Evolutionary conservation across 768 basidiomycete species (phyloP).

Genomic region (Fomitopsis serialis): DNA sequence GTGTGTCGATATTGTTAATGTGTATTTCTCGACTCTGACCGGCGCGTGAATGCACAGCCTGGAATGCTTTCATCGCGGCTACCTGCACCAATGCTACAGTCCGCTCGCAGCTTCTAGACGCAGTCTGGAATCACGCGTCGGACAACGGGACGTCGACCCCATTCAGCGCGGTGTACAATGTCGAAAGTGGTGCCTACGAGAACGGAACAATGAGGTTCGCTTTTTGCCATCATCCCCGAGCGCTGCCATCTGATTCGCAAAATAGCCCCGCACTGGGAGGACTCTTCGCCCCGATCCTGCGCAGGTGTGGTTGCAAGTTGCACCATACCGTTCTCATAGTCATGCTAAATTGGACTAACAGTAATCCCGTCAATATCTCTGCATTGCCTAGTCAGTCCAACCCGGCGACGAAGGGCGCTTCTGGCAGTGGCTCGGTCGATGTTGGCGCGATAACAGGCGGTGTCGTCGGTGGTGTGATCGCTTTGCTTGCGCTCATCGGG

Average conservation of each 20-base stretch:
- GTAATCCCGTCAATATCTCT: too few species aligned
- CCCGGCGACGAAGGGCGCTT: too few species aligned
- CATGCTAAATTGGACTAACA: too few species aligned
- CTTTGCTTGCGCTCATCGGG: too few species aligned
- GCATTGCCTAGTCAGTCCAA: too few species aligned
- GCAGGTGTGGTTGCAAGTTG: not conserved
- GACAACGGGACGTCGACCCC: not conserved
- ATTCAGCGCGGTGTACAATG: not conserved
- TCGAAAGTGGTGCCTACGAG: not conserved
- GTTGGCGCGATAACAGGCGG: too few species aligned
- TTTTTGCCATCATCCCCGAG: not conserved
- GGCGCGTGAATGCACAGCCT: not conserved
- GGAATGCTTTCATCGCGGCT: not conserved
- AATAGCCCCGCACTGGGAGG: not conserved
- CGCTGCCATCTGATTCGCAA: not conserved
- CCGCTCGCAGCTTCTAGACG: not conserved
- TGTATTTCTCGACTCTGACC: not conserved
- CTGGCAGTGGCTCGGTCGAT: too few species aligned
- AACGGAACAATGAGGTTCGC: not conserved
- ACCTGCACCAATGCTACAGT: not conserved
- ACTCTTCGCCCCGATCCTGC: not conserved
- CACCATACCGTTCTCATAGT: too few species aligned
- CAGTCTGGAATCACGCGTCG: not conserved
- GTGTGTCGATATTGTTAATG: not conserved
- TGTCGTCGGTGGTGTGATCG: too few species aligned